phyloP scores from a whole-genome alignment of 176 grass and related monocot genomes.

The Puya raimondii region DNA sequence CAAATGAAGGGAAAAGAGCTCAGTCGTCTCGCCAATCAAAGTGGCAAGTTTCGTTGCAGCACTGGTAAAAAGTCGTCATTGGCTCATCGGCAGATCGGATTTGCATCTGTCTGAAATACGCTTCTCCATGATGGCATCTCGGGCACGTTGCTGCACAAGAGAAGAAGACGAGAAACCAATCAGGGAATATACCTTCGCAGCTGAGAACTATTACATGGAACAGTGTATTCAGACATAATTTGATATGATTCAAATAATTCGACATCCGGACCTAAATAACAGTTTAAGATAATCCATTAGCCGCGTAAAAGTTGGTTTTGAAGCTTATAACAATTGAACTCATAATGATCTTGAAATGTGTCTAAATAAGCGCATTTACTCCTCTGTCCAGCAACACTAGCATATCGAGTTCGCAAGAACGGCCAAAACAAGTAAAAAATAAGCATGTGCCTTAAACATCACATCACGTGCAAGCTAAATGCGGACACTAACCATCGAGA shows the following conservation, averaged over 20 bases:
- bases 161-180: neutral
- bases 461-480: too few relatives aligned
- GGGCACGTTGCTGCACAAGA: constrained; percentile 52
- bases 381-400: too few relatives aligned
- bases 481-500: too few relatives aligned
- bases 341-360: too few relatives aligned
- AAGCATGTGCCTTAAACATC: too few relatives aligned
- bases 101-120: constrained; percentile 48
- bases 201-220: neutral
- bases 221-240: neutral
- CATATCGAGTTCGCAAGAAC: too few relatives aligned
- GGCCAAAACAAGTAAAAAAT: too few relatives aligned
- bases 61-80: constrained; percentile 42
- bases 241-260: neutral
- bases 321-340: too few relatives aligned
- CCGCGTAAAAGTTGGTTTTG: too few relatives aligned
- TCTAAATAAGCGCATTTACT: too few relatives aligned
- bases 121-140: constrained; percentile 45
- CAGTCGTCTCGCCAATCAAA: constrained; percentile 52
- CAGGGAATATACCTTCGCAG: neutral
- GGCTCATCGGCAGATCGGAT: constrained; percentile 67
- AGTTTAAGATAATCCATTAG: too few relatives aligned
- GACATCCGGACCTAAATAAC: neutral
- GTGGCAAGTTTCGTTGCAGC: constrained; percentile 41
- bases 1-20: neutral